phyloP scores from a whole-genome alignment of 805 yeast species.

The Hanseniaspora vineae region DNA sequence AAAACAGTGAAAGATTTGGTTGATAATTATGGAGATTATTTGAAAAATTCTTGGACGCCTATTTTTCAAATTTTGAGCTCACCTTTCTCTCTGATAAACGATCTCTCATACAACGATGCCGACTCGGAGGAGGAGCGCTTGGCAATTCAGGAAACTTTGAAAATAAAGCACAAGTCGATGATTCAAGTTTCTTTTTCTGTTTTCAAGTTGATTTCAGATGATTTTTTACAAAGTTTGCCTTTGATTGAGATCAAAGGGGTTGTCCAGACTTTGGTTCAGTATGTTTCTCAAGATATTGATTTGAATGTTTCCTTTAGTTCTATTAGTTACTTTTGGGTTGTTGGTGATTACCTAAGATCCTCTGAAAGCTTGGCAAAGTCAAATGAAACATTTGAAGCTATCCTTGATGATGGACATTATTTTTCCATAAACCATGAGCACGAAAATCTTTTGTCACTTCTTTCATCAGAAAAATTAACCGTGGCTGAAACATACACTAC shows the following conservation, averaged over 20 bases:
- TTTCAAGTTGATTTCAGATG: constrained; percentile 72
- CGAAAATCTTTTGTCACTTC: constrained; percentile 10
- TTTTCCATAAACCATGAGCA: no score
- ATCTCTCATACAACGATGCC: constrained; percentile 12
- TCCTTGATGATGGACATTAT: no score
- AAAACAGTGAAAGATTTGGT: constrained; percentile 58
- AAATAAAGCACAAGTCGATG: constrained; percentile 38
- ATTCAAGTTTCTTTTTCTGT: constrained; percentile 63
- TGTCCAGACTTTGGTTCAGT: constrained; percentile 59
- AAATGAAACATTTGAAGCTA: no score
- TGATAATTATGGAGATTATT: constrained; percentile 58
- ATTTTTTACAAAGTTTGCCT: constrained; percentile 66
- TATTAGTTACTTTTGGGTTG: constrained; percentile 82
- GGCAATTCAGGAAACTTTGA: constrained; percentile 24
- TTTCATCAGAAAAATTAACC: constrained; percentile 9
- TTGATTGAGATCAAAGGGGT: constrained; percentile 45
- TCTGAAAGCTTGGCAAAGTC: neutral
- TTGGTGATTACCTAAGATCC: constrained; percentile 59
- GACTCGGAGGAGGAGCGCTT: constrained; percentile 15
- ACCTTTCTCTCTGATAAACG: constrained; percentile 37
- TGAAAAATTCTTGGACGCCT: constrained; percentile 57
- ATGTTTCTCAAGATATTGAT: constrained; percentile 59
- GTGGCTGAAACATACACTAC: constrained; percentile 23
- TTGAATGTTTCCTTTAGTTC: constrained; percentile 84
- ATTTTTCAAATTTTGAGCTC: constrained; percentile 48